These are phyloP conservation scores for Phytopythium montanum DNA, from an alignment of 352 stramenopile genomes.

Conservation along the genomic window DNA sequence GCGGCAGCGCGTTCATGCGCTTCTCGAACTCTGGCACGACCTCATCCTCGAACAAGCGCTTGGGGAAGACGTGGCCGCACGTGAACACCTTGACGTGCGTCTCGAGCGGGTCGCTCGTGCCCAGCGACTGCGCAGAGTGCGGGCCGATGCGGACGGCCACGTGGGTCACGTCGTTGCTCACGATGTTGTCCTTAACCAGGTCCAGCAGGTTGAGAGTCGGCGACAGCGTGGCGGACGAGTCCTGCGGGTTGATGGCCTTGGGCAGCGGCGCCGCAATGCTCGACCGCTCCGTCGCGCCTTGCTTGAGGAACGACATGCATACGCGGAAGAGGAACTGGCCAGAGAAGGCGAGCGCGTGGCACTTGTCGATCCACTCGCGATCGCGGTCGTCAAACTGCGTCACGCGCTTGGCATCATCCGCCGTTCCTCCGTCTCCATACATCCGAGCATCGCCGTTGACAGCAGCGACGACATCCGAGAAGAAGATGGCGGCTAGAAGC, in stretches of 20 bases:
- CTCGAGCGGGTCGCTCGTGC: slow-evolving; percentile 81
- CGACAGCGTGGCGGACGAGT: slow-evolving; percentile 2
- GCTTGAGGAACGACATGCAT: slow-evolving; percentile 56
- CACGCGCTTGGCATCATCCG: not conserved
- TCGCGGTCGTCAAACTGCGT: slow-evolving; percentile 69
- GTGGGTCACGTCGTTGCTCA: slow-evolving; percentile 65
- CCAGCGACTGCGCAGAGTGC: slow-evolving; percentile 61
- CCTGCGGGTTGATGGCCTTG: slow-evolving; percentile 5
- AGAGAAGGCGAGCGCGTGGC: slow-evolving; percentile 70
- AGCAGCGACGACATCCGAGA: slow-evolving; percentile 46
- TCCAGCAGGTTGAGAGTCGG: slow-evolving; percentile 42
- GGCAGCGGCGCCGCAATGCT: not conserved
- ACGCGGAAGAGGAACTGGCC: slow-evolving; percentile 80
- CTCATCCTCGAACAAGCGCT: slow-evolving; percentile 85
- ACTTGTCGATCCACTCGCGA: slow-evolving; percentile 71
- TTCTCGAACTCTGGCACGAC: slow-evolving; percentile 80
- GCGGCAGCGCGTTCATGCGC: slow-evolving; percentile 59
- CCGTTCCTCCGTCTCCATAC: slow-evolving; percentile 8
- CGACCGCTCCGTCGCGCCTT: slow-evolving; percentile 9
- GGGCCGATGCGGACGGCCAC: slow-evolving; percentile 46
- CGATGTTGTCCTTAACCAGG: slow-evolving; percentile 72
- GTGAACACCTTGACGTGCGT: slow-evolving; percentile 86
- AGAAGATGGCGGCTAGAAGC: slow-evolving; percentile 73
- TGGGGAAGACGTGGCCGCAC: slow-evolving; percentile 79
- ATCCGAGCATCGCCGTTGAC: not conserved